phyloP scores from a whole-genome alignment of 116 monocot genomes.

The Cymodocea nodosa region DNA sequence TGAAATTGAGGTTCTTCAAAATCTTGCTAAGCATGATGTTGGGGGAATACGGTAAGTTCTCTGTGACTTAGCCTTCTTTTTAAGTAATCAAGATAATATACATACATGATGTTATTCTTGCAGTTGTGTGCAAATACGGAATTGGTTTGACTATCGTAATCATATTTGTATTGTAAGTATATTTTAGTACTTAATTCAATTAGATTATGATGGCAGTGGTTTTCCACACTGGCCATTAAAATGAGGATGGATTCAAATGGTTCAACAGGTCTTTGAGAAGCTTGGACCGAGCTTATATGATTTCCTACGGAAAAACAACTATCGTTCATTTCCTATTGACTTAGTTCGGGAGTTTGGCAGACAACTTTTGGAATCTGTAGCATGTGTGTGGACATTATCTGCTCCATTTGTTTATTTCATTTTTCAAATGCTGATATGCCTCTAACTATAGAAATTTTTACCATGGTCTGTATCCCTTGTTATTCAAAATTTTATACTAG shows the following conservation, averaged over 20 bases:
- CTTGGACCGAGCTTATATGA: constrained; percentile 98
- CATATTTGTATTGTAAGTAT: constrained; percentile 99
- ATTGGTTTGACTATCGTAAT: constrained; percentile 99
- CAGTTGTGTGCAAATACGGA: constrained; percentile 99
- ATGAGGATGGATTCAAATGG: constrained; percentile 24
- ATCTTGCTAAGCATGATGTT: constrained; percentile 66
- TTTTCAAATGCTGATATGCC: not conserved
- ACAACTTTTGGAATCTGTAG: constrained; percentile 96
- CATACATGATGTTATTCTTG: constrained; percentile 45
- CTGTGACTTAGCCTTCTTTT: not conserved
- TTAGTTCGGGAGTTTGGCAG: constrained; percentile 89
- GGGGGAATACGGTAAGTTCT: constrained; percentile 56
- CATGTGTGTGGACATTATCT: constrained; percentile 52
- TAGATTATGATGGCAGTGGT: constrained; percentile 18
- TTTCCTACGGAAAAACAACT: constrained; percentile 86
- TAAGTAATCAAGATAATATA: constrained; percentile 20
- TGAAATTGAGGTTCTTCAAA: constrained; percentile 93
- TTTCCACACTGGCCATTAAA: constrained; percentile 16
- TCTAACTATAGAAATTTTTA: constrained; percentile 2
- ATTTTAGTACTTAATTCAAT: constrained; percentile 26
- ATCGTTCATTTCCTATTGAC: constrained; percentile 93
- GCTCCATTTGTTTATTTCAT: constrained; percentile 4
- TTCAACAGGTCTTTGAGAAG: constrained; percentile 91
- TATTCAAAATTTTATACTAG: not conserved
- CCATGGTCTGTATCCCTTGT: not conserved